These are phyloP conservation scores for Phlebiopsis flavidoalba DNA, from an alignment of 768 basidiomycete genomes.

Conservation along the genomic window DNA sequence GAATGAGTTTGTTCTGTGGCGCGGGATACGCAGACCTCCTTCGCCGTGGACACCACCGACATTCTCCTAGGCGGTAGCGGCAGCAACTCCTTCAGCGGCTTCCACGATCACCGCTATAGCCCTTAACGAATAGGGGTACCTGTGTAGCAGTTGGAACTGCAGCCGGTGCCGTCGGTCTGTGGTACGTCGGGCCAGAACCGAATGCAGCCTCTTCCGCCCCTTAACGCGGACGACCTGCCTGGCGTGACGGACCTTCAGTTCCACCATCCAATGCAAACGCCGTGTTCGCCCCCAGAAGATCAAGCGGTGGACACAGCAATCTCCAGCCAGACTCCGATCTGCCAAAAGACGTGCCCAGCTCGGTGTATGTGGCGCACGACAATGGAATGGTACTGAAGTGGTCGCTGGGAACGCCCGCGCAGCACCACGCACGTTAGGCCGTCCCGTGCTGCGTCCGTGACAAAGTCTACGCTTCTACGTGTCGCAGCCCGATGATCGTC, in stretches of 20 bases:
- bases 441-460: constrained; percentile 37
- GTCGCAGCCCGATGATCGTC: constrained; percentile 40
- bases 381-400: constrained; percentile 56
- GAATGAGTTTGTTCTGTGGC: constrained; percentile 75
- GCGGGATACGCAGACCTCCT: constrained; percentile 35
- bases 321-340: not conserved
- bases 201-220: constrained; percentile 33
- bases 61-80: constrained; percentile 42
- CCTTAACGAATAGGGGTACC: constrained; percentile 53
- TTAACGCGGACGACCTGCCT: constrained; percentile 37
- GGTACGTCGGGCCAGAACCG: constrained; percentile 44
- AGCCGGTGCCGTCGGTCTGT: constrained; percentile 59
- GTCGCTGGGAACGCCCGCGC: constrained; percentile 29
- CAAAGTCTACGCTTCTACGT: constrained; percentile 46
- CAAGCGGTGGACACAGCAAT: not conserved
- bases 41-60: constrained; percentile 47
- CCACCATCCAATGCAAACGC: not conserved
- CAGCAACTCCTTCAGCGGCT: constrained; percentile 41
- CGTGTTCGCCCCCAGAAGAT: not conserved
- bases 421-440: constrained; percentile 39
- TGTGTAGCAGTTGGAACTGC: constrained; percentile 71
- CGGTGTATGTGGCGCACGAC: constrained; percentile 38
- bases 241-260: constrained; percentile 48
- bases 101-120: constrained; percentile 57
- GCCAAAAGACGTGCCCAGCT: constrained; percentile 4